A percentile compares a stretch with the other conserved stretches of the same genome.
phyloP scores from a whole-genome alignment of 768 basidiomycete species.

The Fomitopsis pulvina region DNA sequence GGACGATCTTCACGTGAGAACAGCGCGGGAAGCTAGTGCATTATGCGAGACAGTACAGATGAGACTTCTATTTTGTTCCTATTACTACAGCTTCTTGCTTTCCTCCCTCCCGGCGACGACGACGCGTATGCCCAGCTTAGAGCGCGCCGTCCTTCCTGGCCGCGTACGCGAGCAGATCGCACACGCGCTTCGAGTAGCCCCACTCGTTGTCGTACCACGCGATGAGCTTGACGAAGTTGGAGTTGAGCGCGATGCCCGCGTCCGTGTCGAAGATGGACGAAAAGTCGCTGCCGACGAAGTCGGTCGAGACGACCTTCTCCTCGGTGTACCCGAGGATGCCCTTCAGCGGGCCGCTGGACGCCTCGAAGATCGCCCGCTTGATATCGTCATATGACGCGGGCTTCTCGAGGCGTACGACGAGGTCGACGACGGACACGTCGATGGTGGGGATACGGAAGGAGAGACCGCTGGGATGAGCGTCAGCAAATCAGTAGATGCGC shows the following conservation, averaged over 20 bases:
- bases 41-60: background rate
- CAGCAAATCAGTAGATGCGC: conserved; percentile 3
- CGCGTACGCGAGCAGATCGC: conserved; percentile 79
- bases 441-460: conserved; percentile 96
- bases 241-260: conserved; percentile 90
- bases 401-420: conserved; percentile 90
- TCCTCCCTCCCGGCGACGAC: background rate
- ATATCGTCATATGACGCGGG: conserved; percentile 82
- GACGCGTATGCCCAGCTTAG: conserved; percentile 11
- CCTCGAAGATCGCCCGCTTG: conserved; percentile 78
- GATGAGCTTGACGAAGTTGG: conserved; percentile 93
- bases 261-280: conserved; percentile 93
- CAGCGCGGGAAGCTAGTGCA: background rate
- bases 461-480: conserved; percentile 54
- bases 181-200: conserved; percentile 91
- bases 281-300: conserved; percentile 73
- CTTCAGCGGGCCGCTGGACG: conserved; percentile 62
- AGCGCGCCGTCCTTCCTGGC: conserved; percentile 60
- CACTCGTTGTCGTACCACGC: conserved; percentile 95
- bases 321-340: conserved; percentile 89
- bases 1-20: too few species aligned
- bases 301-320: conserved; percentile 88
- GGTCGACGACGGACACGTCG: conserved; percentile 97
- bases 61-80: background rate
- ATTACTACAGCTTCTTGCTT: background rate